Conservation (phyloP, 2,329 filamentous ascomycete genomes). For the Calonectria montana region DNA sequence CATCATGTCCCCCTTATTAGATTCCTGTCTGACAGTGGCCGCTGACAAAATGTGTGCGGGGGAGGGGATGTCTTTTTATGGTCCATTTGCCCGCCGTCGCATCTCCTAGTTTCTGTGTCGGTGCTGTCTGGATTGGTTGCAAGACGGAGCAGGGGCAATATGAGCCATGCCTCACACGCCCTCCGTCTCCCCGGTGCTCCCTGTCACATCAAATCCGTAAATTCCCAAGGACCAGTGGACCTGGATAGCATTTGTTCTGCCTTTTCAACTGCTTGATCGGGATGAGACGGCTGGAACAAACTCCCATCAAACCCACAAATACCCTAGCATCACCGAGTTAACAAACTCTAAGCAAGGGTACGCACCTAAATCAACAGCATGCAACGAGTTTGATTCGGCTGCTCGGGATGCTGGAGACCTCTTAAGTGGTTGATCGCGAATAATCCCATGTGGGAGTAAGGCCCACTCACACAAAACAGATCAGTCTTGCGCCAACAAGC, state of each 20-base stretch:
- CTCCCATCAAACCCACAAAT: background rate
- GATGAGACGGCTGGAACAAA: background rate
- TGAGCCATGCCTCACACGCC: background rate
- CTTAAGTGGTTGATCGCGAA: background rate
- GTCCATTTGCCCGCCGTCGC: slow-evolving; percentile 1
- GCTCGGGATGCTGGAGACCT: background rate
- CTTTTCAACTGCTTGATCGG: background rate
- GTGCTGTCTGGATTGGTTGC: background rate
- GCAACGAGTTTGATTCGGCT: background rate
- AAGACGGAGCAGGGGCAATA: too few species aligned
- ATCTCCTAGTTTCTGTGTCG: slow-evolving; percentile 12
- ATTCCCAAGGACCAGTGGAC: background rate
- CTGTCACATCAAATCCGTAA: background rate
- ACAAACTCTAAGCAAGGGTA: background rate
- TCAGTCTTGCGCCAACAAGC: background rate
- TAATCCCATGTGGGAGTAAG: background rate
- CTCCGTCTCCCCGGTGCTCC: background rate
- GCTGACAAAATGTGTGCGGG: background rate
- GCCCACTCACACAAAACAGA: background rate
- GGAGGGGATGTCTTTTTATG: background rate
- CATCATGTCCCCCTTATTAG: background rate
- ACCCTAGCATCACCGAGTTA: background rate
- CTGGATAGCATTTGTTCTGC: background rate
- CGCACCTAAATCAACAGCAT: background rate
- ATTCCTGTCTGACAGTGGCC: background rate